Conservation (phyloP, 108 stramenopile genomes). For the Cyclotella choctawhatcheeana region DNA sequence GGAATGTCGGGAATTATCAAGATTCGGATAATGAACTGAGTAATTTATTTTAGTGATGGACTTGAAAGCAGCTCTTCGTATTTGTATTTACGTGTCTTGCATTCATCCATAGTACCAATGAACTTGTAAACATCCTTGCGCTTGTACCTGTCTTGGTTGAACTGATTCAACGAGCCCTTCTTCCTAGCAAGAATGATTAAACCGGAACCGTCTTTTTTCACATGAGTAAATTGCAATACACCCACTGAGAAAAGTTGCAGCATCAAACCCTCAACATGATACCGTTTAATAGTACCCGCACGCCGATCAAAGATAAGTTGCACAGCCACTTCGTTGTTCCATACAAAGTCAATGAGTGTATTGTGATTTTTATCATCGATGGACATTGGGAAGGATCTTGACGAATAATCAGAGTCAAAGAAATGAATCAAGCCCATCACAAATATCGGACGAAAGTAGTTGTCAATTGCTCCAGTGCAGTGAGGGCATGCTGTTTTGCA, state of each 20-base stretch:
- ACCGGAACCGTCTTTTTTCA: neutral
- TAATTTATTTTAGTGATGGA: neutral
- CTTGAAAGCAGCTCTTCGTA: neutral
- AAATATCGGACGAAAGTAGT: neutral
- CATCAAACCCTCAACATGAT: neutral
- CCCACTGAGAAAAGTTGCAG: neutral
- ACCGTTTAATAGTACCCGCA: neutral
- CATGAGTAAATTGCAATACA: neutral
- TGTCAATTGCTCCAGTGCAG: neutral
- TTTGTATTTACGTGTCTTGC: neutral
- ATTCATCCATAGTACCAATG: constrained; percentile 1
- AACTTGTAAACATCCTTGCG: neutral
- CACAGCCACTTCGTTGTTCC: neutral
- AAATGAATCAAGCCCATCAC: neutral
- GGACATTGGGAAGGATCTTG: neutral
- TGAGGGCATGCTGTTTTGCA: neutral
- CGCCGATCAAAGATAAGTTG: neutral
- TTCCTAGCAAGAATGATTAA: neutral
- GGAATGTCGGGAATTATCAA: neutral
- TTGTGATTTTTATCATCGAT: neutral
- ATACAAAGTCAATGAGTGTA: neutral
- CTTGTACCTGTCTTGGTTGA: neutral
- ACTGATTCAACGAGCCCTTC: neutral
- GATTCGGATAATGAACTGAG: neutral
- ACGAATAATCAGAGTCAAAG: neutral